These are phyloP conservation scores for Fomitopsis serialis DNA, from an alignment of 768 basidiomycete genomes.

Conservation along the genomic window DNA sequence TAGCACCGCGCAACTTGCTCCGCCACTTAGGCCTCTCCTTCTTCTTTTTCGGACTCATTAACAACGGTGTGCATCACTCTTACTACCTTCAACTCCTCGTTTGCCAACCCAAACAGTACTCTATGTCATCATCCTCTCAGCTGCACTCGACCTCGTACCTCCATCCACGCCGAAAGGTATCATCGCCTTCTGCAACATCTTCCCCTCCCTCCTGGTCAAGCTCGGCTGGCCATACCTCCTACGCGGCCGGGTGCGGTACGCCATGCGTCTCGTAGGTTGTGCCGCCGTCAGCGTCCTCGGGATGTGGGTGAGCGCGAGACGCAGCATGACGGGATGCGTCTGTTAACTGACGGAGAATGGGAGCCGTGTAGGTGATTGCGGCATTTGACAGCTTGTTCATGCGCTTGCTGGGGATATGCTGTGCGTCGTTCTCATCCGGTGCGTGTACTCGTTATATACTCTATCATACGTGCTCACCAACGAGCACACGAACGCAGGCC, in stretches of 20 bases:
- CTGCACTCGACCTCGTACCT: slow-evolving; percentile 91
- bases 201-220: slow-evolving; percentile 82
- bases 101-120: slow-evolving; percentile 46
- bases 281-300: slow-evolving; percentile 71
- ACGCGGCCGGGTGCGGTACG: slow-evolving; percentile 82
- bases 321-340: not conserved
- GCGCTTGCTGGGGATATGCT: slow-evolving; percentile 72
- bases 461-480: not conserved
- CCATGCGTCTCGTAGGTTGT: slow-evolving; percentile 68
- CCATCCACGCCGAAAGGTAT: slow-evolving; percentile 91
- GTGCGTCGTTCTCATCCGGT: slow-evolving; percentile 89
- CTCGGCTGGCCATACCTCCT: slow-evolving; percentile 90
- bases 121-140: slow-evolving; percentile 95
- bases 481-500: slow-evolving; percentile 40
- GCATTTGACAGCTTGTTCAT: slow-evolving; percentile 57
- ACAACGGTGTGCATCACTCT: slow-evolving; percentile 60
- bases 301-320: slow-evolving; percentile 66
- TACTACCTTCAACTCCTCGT: not conserved
- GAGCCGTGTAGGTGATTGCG: slow-evolving; percentile 60
- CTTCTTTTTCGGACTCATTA: slow-evolving; percentile 89
- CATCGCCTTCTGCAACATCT: slow-evolving; percentile 93
- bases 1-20: slow-evolving; percentile 16
- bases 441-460: too few relatives aligned
- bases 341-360: not conserved
- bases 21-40: slow-evolving; percentile 55